These are phyloP conservation scores for Pseudogymnoascus sp. DNA, from an alignment of 2,329 filamentous ascomycete species.

Conservation along the genomic window DNA sequence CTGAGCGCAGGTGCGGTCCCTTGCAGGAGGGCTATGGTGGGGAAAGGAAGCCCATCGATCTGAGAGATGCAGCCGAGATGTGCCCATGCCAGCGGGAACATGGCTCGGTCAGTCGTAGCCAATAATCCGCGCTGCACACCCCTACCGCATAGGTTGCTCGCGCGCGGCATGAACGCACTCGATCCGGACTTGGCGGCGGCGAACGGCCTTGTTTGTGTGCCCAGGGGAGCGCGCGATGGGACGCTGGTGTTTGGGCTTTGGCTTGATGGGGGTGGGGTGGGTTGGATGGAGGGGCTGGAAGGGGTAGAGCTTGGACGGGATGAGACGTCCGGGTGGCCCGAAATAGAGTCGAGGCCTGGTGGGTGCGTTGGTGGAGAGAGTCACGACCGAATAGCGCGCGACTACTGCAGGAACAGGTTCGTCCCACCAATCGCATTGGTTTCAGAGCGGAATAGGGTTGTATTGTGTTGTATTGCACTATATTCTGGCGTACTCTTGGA, in stretches of 20 bases:
- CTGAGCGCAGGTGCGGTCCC: neutral
- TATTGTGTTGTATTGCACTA: neutral
- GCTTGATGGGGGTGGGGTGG: neutral
- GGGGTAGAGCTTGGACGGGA: neutral
- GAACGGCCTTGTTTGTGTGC: neutral
- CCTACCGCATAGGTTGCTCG: neutral
- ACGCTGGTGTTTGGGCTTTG: constrained; percentile 4
- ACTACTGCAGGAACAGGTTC: constrained; percentile 1
- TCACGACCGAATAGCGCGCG: neutral
- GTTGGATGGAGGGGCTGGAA: neutral
- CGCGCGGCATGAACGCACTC: neutral
- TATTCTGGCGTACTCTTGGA: too few species aligned
- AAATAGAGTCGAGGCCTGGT: neutral
- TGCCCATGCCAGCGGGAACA: neutral
- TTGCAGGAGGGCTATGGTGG: neutral
- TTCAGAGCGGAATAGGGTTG: neutral
- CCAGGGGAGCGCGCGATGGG: neutral
- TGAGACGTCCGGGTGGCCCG: neutral
- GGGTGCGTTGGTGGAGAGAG: too few species aligned
- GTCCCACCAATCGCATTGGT: neutral
- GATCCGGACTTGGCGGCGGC: neutral
- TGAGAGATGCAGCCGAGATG: neutral
- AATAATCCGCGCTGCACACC: neutral
- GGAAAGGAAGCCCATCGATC: neutral
- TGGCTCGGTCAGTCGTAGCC: neutral